Evolutionary conservation across 441 rosid genomes (phyloP), one percentile per base, ranked within the genome.

Genomic region (Adansonia grandidieri): DNA sequence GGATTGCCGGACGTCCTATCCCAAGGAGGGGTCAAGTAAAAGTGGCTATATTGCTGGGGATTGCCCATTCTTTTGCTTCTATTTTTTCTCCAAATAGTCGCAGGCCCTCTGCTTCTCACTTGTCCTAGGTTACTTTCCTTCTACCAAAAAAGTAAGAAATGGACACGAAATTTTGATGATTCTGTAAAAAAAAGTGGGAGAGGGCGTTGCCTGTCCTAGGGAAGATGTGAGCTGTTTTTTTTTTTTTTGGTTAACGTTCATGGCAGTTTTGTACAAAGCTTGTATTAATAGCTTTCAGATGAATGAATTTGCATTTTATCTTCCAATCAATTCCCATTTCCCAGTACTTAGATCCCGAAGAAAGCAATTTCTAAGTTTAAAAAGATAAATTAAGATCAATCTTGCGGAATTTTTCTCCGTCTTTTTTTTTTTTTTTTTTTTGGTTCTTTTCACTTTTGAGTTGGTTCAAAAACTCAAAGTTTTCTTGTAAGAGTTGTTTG

Each of bases 21-120:
- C 88, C 87, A 24, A 87, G 82, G 79, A 88, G 93, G 79, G 93
- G 91, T 1, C 80, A 67, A 69, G 85, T 87, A 54, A 88, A 88
- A 84, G 73, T 84, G 82, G 92, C 84, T 0, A 85, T 86, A 22
- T 78, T 82, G 64, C 50, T 75, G 9, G 85, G 82, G 6, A 51
- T 89, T 57, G 89, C 87, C 77, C 86, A 86, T 47, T 65, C 82
- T 28, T 24, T 89, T 63, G 89, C 86, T 62, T 87, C 92, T 2
- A 69, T 86, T 63, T 81, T 89, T 70, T 79, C 82, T n/a, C 79
- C 17, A 4, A 32, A 13, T 20, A 28, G 53, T 19, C 45, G 82
- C 13, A 44, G 79, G 20, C 60, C 78, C 3, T 66, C 62, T 64
- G 45, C 82, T 74, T 22, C 78, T 64, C 83, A 57, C 58, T 57